A percentile compares a stretch with the other conserved stretches of the same genome.
Evolutionary conservation across 2,329 filamentous ascomycete species (phyloP).

Genomic region (Fusarium napiforme): DNA sequence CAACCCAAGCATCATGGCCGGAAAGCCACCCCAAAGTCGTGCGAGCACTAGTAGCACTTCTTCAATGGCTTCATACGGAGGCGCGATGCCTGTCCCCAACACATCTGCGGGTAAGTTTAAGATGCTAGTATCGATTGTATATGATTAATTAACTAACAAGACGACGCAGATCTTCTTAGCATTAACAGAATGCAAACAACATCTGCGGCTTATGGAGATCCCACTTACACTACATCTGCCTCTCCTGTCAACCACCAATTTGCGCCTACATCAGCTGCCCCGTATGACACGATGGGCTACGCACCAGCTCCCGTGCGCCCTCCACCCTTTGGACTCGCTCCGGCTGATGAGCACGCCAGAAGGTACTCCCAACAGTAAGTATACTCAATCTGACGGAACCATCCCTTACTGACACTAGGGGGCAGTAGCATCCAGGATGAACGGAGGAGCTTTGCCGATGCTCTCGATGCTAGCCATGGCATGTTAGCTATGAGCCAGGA

Average conservation of each 20-base stretch:
- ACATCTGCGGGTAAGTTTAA: constrained; percentile 72
- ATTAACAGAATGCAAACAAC: constrained; percentile 72
- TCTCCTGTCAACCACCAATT: constrained; percentile 75
- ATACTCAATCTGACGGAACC: constrained; percentile 15
- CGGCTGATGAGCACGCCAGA: constrained; percentile 67
- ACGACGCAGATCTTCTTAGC: constrained; percentile 77
- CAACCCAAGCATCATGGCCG: constrained; percentile 64
- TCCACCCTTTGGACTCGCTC: constrained; percentile 63
- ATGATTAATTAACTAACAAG: constrained; percentile 64
- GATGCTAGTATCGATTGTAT: neutral
- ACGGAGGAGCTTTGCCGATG: constrained; percentile 82
- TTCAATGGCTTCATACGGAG: constrained; percentile 75
- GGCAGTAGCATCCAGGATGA: constrained; percentile 53
- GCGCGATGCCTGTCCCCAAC: constrained; percentile 76
- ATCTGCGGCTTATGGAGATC: constrained; percentile 75
- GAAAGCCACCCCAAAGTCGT: constrained; percentile 59
- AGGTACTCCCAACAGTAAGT: constrained; percentile 90
- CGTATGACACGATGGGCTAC: constrained; percentile 83
- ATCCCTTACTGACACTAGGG: constrained; percentile 26
- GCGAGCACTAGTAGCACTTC: constrained; percentile 67
- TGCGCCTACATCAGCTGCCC: constrained; percentile 70
- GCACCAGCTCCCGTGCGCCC: constrained; percentile 72
- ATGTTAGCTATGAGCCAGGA: constrained; percentile 98
- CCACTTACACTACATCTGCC: constrained; percentile 73
- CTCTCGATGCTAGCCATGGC: constrained; percentile 90